Base-by-base conservation (phyloP, 2,329 filamentous ascomycete species). In the Phialemoniopsis sp. region DNA sequence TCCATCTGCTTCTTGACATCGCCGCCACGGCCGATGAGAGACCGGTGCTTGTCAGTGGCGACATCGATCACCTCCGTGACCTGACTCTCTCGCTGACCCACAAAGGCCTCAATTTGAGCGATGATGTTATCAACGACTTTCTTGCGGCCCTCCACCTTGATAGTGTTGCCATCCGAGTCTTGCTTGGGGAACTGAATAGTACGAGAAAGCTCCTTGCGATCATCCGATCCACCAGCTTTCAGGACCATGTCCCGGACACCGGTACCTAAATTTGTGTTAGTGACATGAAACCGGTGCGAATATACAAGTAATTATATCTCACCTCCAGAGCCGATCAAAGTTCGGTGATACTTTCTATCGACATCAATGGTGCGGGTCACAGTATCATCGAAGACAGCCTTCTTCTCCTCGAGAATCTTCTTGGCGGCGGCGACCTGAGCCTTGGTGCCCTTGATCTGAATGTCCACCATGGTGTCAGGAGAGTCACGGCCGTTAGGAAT, bases 121-220 rank as follows among this genome's bases (percentile, higher is more conserved):
- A 91, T 73, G 51, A 98, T 94, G 66, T 88, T 94, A 52, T 95
- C 85, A 3, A 97, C 91, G 17, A 98, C 73, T 30, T 82, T 80
- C 46, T 80, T 82, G 35, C 85, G 84, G 21, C 93, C 93, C 64
- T 96, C 90, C 6, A 98, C 73, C 58, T 85, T 90, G 63, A 98
- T 95, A 18, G 76, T 78, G 56, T 85, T 88, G 33, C 87, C 89
- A 44, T 86, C 83, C 38, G 84, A 79, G 42, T 95, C 90, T 48
- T 87, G 83, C 60, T 90, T 89, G 41, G 93, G 93, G 72, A 98
- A 97, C 60, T 91, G 89, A 44, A 98, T 89, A 53, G 91, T 89
- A 46, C 91, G 87, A 37, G 89, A 87, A 52, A 93, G 79, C 46
- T 87, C 84, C 31, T 87, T 82, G 46, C 85, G 80, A 56, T 95